These are phyloP conservation scores for Pseudohyphozyma bogoriensis DNA, from an alignment of 768 basidiomycete genomes.

Conservation along the genomic window DNA sequence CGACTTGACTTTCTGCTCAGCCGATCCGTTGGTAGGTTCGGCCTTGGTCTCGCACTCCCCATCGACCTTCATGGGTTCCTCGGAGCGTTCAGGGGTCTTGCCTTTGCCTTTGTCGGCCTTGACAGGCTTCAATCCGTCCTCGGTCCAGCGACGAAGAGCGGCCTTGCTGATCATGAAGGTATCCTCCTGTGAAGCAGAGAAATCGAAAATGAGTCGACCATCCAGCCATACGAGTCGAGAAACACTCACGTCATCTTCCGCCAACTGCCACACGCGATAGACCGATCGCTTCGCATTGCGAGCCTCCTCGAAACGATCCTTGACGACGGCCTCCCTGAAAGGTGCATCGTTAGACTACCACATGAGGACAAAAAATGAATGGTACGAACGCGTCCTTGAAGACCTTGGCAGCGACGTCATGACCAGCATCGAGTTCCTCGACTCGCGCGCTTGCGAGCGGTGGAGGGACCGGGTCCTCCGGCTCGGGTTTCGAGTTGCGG, in stretches of 20 bases:
- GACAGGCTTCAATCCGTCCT: slow-evolving; percentile 34
- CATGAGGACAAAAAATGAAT: no score
- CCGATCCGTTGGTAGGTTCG: no score
- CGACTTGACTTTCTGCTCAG: no score
- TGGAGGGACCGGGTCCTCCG: slow-evolving; percentile 36
- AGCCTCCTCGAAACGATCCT: slow-evolving; percentile 45
- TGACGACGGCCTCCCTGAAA: slow-evolving; percentile 8
- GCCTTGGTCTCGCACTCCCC: no score
- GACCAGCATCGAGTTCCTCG: slow-evolving; percentile 47
- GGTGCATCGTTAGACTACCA: no score
- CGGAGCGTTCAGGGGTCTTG: not conserved
- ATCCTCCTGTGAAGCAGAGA: slow-evolving; percentile 40
- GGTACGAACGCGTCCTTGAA: slow-evolving; percentile 40
- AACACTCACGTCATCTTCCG: slow-evolving; percentile 47
- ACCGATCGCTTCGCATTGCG: slow-evolving; percentile 52
- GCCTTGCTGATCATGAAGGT: slow-evolving; percentile 53
- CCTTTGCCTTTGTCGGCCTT: not conserved
- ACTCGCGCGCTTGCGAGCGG: slow-evolving; percentile 50
- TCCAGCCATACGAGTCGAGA: no score
- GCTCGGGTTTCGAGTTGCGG: slow-evolving; percentile 31
- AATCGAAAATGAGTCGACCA: slow-evolving; percentile 1
- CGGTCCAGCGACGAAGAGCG: slow-evolving; percentile 55
- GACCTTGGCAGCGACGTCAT: slow-evolving; percentile 48
- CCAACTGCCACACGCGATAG: slow-evolving; percentile 54
- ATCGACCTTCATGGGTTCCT: no score